Evolutionary conservation across 768 basidiomycete genomes (phyloP).

Genomic region (Podaxis mareebaensis): DNA sequence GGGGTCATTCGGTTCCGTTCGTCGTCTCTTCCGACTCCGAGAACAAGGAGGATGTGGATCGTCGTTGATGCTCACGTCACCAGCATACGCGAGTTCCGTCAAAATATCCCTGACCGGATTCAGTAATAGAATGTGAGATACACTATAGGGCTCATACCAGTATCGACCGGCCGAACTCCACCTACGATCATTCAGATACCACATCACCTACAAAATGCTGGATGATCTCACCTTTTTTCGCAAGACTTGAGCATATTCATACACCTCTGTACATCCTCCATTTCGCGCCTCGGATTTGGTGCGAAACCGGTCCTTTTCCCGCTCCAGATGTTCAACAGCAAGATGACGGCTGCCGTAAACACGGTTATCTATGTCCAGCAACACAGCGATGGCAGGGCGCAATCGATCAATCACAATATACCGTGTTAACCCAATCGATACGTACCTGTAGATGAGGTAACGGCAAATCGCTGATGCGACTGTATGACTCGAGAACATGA

Average conservation of each 20-base stretch:
- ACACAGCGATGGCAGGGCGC: conserved; percentile 8
- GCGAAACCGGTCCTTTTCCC: conserved; percentile 47
- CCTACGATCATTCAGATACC: conserved; percentile 24
- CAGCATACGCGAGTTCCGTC: conserved; percentile 35
- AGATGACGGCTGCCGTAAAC: conserved; percentile 48
- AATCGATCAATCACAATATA: not conserved
- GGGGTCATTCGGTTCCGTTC: conserved; percentile 18
- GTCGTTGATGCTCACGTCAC: conserved; percentile 29
- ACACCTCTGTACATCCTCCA: conserved; percentile 62
- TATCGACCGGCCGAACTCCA: conserved; percentile 43
- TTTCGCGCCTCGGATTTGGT: conserved; percentile 49
- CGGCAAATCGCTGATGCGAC: conserved; percentile 34
- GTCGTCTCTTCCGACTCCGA: conserved; percentile 20
- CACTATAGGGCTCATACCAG: conserved; percentile 28
- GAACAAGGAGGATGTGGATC: conserved; percentile 3
- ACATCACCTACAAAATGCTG: not conserved
- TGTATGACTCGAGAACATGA: conserved; percentile 62
- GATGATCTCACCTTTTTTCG: conserved; percentile 36
- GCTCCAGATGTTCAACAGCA: conserved; percentile 69
- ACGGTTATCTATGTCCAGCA: conserved; percentile 27
- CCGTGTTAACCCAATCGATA: not conserved
- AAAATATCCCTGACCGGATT: conserved; percentile 33
- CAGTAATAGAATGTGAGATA: not conserved
- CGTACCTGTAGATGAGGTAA: conserved; percentile 38
- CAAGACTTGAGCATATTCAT: conserved; percentile 48